Evolutionary conservation across 768 basidiomycete species (phyloP), one percentile per base, ranked within the genome.

Genomic region (Auriscalpium microsporum): DNA sequence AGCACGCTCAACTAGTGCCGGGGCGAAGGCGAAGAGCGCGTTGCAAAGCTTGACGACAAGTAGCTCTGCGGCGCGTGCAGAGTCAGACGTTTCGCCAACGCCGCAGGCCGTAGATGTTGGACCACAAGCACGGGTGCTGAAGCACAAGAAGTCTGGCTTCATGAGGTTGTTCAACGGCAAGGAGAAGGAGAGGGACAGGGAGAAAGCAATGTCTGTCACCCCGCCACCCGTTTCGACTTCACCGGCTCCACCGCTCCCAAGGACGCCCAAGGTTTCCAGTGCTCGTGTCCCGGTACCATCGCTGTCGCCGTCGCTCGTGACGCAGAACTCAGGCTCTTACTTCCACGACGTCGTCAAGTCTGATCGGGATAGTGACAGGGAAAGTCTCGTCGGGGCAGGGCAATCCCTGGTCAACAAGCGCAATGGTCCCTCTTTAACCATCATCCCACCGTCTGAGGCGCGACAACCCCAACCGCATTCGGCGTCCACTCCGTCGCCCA

Each of bases 131-230:
- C 85, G 81, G 62, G 60, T 69, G 2, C 67, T 91, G 50, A 87
- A 80, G 62, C 84, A 85, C 57, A 90, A 86, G 73, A 90, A 86
- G 67, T 90, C 88, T 59, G 89, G 79, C 3, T 88, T 92, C 65
- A 80, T 91, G 83, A 75, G 85, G 50, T 70, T 92, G 10, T 90
- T 91, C 65, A 81, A 84, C 62, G 75, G 76, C 17, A 80, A 76
- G 64, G 71, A 71, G 17, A 70, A 70, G 50, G 70, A 72, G 21
- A 76, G 75, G 50, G 78, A 44, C 35, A 59, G 47, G 40, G 58
- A 55, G 75, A 79, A 69, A 8, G 78, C 78, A 1, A 82, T 82
- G 7, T 82, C 87, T 16, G 75, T 87, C 9, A 84, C 84, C 11
- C 67, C 76, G 10, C 62, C 80, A 35, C 69, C 73, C 5, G 75